Conservation (phyloP, 2,329 filamentous ascomycete species). For the Verticillium alfalfae region DNA sequence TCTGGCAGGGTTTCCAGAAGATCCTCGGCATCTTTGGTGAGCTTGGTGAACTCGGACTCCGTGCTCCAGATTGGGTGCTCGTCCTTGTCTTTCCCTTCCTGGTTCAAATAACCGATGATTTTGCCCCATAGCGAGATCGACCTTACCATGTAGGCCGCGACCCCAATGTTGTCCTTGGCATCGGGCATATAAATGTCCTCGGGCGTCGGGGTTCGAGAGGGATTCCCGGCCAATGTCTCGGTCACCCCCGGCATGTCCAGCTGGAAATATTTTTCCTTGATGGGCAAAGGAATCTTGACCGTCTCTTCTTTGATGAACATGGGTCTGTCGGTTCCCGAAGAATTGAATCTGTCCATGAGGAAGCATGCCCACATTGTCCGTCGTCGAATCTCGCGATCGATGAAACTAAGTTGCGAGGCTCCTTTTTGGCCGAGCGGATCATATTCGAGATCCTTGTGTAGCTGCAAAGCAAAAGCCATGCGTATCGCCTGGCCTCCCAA, state of each 20-base stretch:
- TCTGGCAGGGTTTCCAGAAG: conserved; percentile 66
- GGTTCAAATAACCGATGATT: conserved; percentile 83
- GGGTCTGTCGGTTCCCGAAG: conserved; percentile 86
- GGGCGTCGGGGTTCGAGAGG: conserved; percentile 40
- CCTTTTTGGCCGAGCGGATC: conserved; percentile 65
- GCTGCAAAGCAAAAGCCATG: conserved; percentile 92
- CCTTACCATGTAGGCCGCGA: conserved; percentile 83
- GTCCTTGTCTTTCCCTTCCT: conserved; percentile 80
- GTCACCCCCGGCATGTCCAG: conserved; percentile 87
- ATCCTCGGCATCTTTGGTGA: conserved; percentile 66
- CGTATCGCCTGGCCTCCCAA: conserved; percentile 90
- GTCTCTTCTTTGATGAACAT: conserved; percentile 88
- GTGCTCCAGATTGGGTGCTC: conserved; percentile 73
- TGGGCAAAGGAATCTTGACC: conserved; percentile 81
- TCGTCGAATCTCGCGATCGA: conserved; percentile 86
- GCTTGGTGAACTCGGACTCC: conserved; percentile 67
- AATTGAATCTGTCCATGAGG: conserved; percentile 96
- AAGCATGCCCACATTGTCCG: conserved; percentile 99
- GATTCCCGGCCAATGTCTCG: conserved; percentile 70
- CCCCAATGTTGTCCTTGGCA: conserved; percentile 82
- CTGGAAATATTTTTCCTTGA: conserved; percentile 84
- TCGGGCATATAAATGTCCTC: conserved; percentile 25
- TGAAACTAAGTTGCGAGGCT: conserved; percentile 70
- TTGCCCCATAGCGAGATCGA: conserved; percentile 84
- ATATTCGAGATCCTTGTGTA: conserved; percentile 86